Evolutionary conservation across 2,329 filamentous ascomycete genomes (phyloP), one percentile per base, ranked within the genome.

Genomic region (Pleoardoris graminearum): DNA sequence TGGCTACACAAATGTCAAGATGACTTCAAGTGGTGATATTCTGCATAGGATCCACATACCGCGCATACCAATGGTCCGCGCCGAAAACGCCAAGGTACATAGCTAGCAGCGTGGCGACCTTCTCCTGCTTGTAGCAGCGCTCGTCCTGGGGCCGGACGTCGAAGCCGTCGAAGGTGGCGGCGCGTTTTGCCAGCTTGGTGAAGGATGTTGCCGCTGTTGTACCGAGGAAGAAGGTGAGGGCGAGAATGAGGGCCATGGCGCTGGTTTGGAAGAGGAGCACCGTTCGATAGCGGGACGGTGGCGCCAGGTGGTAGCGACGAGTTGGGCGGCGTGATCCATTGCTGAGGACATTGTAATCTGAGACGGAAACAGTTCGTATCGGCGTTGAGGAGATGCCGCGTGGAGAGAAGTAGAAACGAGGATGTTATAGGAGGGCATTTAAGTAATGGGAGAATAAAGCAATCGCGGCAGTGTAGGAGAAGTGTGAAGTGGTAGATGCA

Each of bases 91-190:
- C 33, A 4, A 48, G 25, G 14, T 16, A 48, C 23, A 48, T 11
- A 4, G 35, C 22, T 7, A 48, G 21, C 7, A 48, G 25, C 14
- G 36, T 48, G 14, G 46, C 46, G 2, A 48, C 32, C 6, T 35
- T 36, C 27, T 48, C 46, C 25, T 48, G 46, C 27, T 48, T 48
- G 25, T 41, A 48, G 46, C 46, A 48, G 6, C n/a, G 21, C 46
- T 48, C 46, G 5, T 8, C 14, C 19, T 30, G 22, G 8, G 46
- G 46, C 2, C 35, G 33, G 7, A 6, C 16, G n/a, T 17, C n/a
- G n/a, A 19, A 48, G 10, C 46, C 46, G n/a, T 22, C 35, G 10
- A 5, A 29, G 17, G 37, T 12, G n/a, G n/a, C n/a, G n/a, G n/a
- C n/a, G n/a, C n/a, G n/a, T n/a, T n/a, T n/a, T n/a, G n/a, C n/a